Evolutionary conservation across 441 rosid genomes (phyloP).

Genomic region (Populus hybrid): DNA sequence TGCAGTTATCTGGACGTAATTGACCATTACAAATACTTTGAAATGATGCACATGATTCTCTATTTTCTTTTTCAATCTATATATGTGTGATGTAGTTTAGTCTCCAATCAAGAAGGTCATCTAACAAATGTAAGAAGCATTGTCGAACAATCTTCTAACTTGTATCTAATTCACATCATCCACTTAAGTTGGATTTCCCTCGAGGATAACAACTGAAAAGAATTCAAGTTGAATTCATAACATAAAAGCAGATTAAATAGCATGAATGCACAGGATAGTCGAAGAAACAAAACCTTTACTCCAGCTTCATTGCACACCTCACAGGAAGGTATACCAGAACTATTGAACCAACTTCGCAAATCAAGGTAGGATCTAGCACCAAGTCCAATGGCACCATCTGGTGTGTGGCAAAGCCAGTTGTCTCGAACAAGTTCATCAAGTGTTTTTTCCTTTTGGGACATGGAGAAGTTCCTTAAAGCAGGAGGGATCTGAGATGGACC

Average conservation of each 20-base stretch:
- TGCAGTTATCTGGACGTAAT: background rate
- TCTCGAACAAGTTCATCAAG: constrained; percentile 64
- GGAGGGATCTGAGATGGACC: constrained; percentile 49
- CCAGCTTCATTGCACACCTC: constrained; percentile 92
- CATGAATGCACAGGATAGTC: background rate
- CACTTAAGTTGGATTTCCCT: background rate
- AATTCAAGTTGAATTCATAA: background rate
- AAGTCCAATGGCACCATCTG: constrained; percentile 66
- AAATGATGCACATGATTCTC: background rate
- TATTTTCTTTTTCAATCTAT: background rate
- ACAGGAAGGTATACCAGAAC: constrained; percentile 67
- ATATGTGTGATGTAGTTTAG: background rate
- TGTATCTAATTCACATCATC: background rate
- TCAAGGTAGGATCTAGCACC: constrained; percentile 85
- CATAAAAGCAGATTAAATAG: constrained; percentile 4
- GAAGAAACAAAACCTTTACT: constrained; percentile 54
- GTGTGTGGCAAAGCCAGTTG: constrained; percentile 62
- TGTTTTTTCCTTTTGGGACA: constrained; percentile 82
- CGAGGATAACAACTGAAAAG: background rate
- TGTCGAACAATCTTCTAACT: background rate
- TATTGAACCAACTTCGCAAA: constrained; percentile 74
- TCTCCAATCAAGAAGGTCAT: background rate
- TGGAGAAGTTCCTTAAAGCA: constrained; percentile 73
- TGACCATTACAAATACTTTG: background rate
- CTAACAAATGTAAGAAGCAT: background rate